Base-by-base conservation (phyloP, 805 yeast genomes). In the Metschnikowia drakensbergensis region DNA sequence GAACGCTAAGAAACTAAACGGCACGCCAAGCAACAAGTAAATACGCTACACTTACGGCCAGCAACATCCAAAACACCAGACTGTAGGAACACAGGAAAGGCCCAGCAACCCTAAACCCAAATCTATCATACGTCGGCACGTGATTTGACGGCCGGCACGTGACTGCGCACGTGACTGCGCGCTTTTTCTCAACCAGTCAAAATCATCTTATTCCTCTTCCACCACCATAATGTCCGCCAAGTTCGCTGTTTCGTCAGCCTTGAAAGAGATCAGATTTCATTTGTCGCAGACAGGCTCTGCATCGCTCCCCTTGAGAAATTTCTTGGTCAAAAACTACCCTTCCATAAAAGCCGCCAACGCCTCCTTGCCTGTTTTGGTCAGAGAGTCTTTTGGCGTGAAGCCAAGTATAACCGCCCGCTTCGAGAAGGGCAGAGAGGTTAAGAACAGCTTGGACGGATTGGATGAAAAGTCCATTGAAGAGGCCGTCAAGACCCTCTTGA, bases 191-290 rank as follows among this genome's bases (percentile, higher is more conserved):
- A 35, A 42, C 59, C 59, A 55, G 58, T 55, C 52, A 55, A 44
- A 55, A 42, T 37, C 11, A 26, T 13, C 33, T n/a, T 31, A 46
- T 42, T 47, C 27, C 30, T 30, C 23, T 7, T 22, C 28, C 29
- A 32, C 38, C 34, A 17, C 13, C 51, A 55, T 13, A 49, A 72
- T 72, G 76, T 68, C 77, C 23, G 47, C 57, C 38, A 73, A 71
- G 54, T 72, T 65, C 52, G 67, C 69, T 31, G 60, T 74, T 49
- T 80, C 83, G n/a, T 64, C 69, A 31, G 78, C 86, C 8, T 76
- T 88, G 55, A 86, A 76, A 64, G 96, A 88, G 73, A 75, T 88
- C 61, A 80, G 96, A 67, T 85, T 87, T 69, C 89, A 88, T 62
- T 74, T 88, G 54, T 84, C 89, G 30, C 94, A 86, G 67, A 76